These are phyloP conservation scores for Golubevia sp. DNA, from an alignment of 1,284 basidiomycete species.

Conservation along the genomic window DNA sequence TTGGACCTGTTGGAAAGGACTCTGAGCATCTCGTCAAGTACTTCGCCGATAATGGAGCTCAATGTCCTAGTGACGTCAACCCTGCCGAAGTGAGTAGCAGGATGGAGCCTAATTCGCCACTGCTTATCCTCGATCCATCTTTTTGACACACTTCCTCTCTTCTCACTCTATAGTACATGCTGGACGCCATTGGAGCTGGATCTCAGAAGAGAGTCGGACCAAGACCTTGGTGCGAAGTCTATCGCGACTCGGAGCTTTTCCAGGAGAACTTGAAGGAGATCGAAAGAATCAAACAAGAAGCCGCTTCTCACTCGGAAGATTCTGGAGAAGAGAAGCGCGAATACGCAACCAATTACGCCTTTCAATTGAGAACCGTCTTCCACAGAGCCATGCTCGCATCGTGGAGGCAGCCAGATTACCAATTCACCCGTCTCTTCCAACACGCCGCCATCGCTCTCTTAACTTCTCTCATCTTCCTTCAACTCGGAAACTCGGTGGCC, in stretches of 20 bases:
- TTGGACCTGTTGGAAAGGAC: conserved; percentile 39
- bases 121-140: too few species aligned
- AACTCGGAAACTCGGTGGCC: conserved; percentile 37
- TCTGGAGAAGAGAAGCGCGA: conserved; percentile 16
- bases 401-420: conserved; percentile 37
- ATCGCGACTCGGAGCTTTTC: conserved; percentile 40
- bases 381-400: conserved; percentile 33
- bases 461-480: conserved; percentile 45
- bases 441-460: conserved; percentile 41
- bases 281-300: conserved; percentile 33
- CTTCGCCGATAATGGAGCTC: conserved; percentile 36
- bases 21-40: conserved; percentile 42
- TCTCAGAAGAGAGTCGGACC: conserved; percentile 39
- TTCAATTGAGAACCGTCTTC: conserved; percentile 45
- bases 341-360: conserved; percentile 40
- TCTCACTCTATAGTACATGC: conserved; percentile 29
- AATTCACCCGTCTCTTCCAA: conserved; percentile 52
- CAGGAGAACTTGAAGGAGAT: conserved; percentile 34
- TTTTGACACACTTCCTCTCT: too few species aligned
- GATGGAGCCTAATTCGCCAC: too few species aligned
- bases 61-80: conserved; percentile 30
- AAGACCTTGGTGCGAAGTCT: conserved; percentile 29
- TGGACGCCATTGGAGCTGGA: conserved; percentile 52
- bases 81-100: conserved; percentile 26
- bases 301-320: conserved; percentile 21